Conservation (phyloP, 1,284 basidiomycete species). For the Anthracocystis setariae region DNA sequence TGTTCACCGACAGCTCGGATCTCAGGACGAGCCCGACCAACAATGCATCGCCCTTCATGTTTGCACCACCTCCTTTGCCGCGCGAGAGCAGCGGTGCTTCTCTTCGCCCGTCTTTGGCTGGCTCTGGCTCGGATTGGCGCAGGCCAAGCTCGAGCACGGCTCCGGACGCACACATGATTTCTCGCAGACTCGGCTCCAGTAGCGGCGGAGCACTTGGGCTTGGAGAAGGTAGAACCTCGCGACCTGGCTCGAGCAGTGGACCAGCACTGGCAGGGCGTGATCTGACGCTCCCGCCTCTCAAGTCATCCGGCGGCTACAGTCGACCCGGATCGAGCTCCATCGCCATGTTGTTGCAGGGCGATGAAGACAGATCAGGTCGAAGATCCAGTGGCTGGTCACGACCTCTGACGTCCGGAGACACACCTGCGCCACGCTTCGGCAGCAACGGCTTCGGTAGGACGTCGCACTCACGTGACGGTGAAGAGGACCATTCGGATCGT, state of each 20-base stretch:
- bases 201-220: slow-evolving; percentile 19
- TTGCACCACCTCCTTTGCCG: slow-evolving; percentile 53
- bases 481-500: slow-evolving; percentile 28
- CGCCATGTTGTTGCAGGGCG: slow-evolving; percentile 19
- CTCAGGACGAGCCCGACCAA: slow-evolving; percentile 44
- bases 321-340: slow-evolving; percentile 31
- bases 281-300: slow-evolving; percentile 34
- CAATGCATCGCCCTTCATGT: slow-evolving; percentile 60
- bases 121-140: slow-evolving; percentile 29
- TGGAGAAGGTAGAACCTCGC: slow-evolving; percentile 25
- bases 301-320: slow-evolving; percentile 15
- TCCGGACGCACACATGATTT: slow-evolving; percentile 43
- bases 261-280: slow-evolving; percentile 7
- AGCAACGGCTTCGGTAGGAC: slow-evolving; percentile 18
- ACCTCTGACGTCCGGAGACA: slow-evolving; percentile 39
- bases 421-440: slow-evolving; percentile 24
- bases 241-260: slow-evolving; percentile 36
- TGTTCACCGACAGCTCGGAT: slow-evolving; percentile 49
- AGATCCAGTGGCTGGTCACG: slow-evolving; percentile 30
- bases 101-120: slow-evolving; percentile 21
- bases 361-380: slow-evolving; percentile 6
- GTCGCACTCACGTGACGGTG: slow-evolving; percentile 26
- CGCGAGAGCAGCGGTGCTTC: slow-evolving; percentile 29
- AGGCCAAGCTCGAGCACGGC: slow-evolving; percentile 44
- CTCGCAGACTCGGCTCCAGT: slow-evolving; percentile 33